These are phyloP conservation scores for Aspergillus sp. DNA, from an alignment of 2,329 filamentous ascomycete species.

Conservation along the genomic window DNA sequence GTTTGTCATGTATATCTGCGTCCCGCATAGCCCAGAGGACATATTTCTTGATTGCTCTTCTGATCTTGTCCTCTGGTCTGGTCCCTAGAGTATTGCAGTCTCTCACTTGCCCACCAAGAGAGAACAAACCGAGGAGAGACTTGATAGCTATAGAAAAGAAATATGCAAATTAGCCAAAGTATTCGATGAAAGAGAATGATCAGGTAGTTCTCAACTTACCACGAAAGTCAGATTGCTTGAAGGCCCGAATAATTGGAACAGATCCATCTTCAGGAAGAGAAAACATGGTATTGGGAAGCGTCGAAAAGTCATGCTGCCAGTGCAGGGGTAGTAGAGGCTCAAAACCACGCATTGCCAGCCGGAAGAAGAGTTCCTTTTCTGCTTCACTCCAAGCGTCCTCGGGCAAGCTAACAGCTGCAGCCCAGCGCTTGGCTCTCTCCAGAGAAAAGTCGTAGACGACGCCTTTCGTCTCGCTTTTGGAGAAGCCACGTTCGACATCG, in stretches of 20 bases:
- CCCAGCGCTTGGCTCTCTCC: conserved; percentile 29
- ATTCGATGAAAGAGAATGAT: not conserved
- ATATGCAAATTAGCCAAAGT: not conserved
- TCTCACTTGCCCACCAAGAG: conserved; percentile 46
- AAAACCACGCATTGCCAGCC: conserved; percentile 49
- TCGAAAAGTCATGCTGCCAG: conserved; percentile 50
- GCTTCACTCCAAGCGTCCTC: conserved; percentile 44
- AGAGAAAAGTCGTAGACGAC: conserved; percentile 21
- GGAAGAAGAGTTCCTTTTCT: conserved; percentile 48
- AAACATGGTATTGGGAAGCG: conserved; percentile 49
- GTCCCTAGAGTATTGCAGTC: conserved; percentile 40
- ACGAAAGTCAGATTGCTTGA: conserved; percentile 39
- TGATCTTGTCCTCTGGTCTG: conserved; percentile 31
- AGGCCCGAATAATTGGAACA: conserved; percentile 42
- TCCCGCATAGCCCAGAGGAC: conserved; percentile 50
- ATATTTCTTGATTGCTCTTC: conserved; percentile 41
- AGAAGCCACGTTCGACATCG: conserved; percentile 6
- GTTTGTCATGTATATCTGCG: conserved; percentile 32
- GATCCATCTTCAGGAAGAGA: conserved; percentile 27
- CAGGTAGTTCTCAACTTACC: conserved; percentile 24
- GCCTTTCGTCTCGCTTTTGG: conserved; percentile 17
- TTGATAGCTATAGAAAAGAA: conserved; percentile 37
- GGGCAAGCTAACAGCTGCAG: conserved; percentile 34
- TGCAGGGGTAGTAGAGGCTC: conserved; percentile 48
- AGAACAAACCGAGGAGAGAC: conserved; percentile 45